Percentiles rank a stretch among this genome's conserved stretches.
These are phyloP conservation scores for Metschnikowia kunwiensis DNA, from an alignment of 805 yeast genomes.

Conservation along the genomic window DNA sequence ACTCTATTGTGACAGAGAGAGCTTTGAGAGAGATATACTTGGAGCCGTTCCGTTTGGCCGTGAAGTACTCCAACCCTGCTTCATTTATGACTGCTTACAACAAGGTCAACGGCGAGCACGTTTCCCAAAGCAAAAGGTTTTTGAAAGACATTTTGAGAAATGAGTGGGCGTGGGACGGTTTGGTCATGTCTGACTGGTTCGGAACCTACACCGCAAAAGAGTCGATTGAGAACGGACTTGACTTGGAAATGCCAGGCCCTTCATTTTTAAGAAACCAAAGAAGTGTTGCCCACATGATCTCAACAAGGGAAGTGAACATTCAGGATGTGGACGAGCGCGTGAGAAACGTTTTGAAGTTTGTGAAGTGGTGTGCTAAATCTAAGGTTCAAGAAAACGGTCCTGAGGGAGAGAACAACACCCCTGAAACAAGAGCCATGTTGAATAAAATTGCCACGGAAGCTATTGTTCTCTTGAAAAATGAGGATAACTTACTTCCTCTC, in stretches of 20 bases:
- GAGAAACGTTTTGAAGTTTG: conserved; percentile 25
- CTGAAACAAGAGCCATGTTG: conserved; percentile 23
- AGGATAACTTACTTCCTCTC: conserved; percentile 46
- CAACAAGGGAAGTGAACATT: conserved; percentile 25
- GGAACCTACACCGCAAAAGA: conserved; percentile 29
- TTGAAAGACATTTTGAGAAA: conserved; percentile 24
- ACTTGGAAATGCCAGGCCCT: conserved; percentile 37
- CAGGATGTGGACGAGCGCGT: conserved; percentile 28
- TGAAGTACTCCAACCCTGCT: conserved; percentile 27
- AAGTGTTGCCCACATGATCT: conserved; percentile 24
- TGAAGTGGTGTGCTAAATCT: conserved; percentile 22
- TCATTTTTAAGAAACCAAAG: conserved; percentile 21
- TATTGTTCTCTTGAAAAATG: conserved; percentile 57
- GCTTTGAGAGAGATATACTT: conserved; percentile 33
- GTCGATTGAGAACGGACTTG: conserved; percentile 29
- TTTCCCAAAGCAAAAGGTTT: conserved; percentile 24
- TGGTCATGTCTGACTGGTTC: conserved; percentile 34
- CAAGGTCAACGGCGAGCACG: conserved; percentile 32
- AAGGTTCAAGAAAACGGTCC: conserved; percentile 24
- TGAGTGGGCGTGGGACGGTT: conserved; percentile 36
- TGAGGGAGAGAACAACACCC: conserved; percentile 24
- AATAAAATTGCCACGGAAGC: conserved; percentile 37
- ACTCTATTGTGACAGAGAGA: conserved; percentile 30
- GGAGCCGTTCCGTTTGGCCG: conserved; percentile 34
- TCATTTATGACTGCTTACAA: conserved; percentile 33